phyloP scores from a whole-genome alignment of 345 rosid species.

The Hibiscus mutabilis region DNA sequence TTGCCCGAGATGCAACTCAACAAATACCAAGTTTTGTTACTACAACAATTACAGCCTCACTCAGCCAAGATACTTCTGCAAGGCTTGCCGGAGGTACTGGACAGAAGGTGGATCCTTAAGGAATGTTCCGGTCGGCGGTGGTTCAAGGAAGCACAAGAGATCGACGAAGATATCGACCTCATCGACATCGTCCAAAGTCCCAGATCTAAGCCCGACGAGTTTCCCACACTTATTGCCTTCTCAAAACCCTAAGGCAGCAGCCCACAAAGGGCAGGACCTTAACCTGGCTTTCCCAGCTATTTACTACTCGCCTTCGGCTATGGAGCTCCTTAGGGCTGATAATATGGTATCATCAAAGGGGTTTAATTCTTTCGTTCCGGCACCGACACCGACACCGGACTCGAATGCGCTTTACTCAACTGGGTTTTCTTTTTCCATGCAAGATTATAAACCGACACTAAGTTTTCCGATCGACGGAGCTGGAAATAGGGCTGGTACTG shows the following conservation, averaged over 20 bases:
- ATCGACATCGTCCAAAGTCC: neutral
- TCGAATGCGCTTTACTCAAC: too few species aligned
- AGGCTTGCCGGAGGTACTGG: slow-evolving; percentile 52
- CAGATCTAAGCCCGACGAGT: too few species aligned
- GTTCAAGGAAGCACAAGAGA: slow-evolving; percentile 46
- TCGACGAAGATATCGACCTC: slow-evolving; percentile 14
- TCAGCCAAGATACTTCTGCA: slow-evolving; percentile 52
- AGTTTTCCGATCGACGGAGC: too few species aligned
- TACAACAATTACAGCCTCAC: slow-evolving; percentile 47
- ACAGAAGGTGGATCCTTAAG: slow-evolving; percentile 56
- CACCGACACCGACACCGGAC: too few species aligned
- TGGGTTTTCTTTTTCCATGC: too few species aligned
- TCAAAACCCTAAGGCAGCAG: slow-evolving; percentile 25
- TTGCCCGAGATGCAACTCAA: slow-evolving; percentile 46
- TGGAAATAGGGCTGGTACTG: too few species aligned
- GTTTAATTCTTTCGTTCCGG: too few species aligned
- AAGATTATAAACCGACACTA: too few species aligned
- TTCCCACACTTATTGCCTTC: slow-evolving; percentile 14
- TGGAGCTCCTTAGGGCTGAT: slow-evolving; percentile 41
- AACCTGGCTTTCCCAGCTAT: slow-evolving; percentile 35
- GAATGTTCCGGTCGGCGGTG: slow-evolving; percentile 21
- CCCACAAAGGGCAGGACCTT: slow-evolving; percentile 37
- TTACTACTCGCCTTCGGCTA: slow-evolving; percentile 21
- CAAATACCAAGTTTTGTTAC: slow-evolving; percentile 48
- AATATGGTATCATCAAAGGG: slow-evolving; percentile 15